A percentile compares a stretch with the other conserved stretches of the same genome.
Evolutionary conservation across 176 grass and related monocot genomes (phyloP).

Genomic region (Bothriochloa decipiens): DNA sequence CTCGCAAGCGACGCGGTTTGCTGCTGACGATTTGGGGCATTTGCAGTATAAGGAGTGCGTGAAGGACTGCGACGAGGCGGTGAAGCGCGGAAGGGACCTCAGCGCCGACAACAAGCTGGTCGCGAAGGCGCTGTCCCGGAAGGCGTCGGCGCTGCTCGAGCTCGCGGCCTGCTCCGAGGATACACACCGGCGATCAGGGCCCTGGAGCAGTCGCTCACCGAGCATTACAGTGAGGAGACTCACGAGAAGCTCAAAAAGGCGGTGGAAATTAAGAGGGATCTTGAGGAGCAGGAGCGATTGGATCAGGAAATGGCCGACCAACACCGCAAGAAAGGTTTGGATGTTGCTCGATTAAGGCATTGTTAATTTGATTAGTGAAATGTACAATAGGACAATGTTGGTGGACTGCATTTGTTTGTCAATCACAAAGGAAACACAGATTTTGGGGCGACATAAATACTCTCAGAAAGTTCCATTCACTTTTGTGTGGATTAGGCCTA

Average conservation of each 20-base stretch:
- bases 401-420: not conserved
- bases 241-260: slow-evolving; percentile 46
- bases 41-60: slow-evolving; percentile 53
- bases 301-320: slow-evolving; percentile 55
- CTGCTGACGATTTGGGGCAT: not conserved
- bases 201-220: slow-evolving; percentile 47
- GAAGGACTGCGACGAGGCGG: slow-evolving; percentile 63
- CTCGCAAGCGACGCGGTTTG: not conserved
- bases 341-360: not conserved
- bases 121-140: slow-evolving; percentile 50
- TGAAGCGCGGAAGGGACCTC: slow-evolving; percentile 47
- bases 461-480: not conserved
- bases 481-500: slow-evolving; percentile 5
- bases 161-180: slow-evolving; percentile 48
- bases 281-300: slow-evolving; percentile 53
- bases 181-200: slow-evolving; percentile 46
- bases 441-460: slow-evolving; percentile 1
- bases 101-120: slow-evolving; percentile 48
- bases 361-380: not conserved
- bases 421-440: not conserved
- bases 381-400: not conserved
- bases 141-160: slow-evolving; percentile 48
- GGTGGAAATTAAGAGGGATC: slow-evolving; percentile 35
- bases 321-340: slow-evolving; percentile 58
- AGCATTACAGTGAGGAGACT: slow-evolving; percentile 54